These are phyloP conservation scores for Carex cristatella DNA, from an alignment of 176 grass and related monocot species.

Conservation along the genomic window DNA sequence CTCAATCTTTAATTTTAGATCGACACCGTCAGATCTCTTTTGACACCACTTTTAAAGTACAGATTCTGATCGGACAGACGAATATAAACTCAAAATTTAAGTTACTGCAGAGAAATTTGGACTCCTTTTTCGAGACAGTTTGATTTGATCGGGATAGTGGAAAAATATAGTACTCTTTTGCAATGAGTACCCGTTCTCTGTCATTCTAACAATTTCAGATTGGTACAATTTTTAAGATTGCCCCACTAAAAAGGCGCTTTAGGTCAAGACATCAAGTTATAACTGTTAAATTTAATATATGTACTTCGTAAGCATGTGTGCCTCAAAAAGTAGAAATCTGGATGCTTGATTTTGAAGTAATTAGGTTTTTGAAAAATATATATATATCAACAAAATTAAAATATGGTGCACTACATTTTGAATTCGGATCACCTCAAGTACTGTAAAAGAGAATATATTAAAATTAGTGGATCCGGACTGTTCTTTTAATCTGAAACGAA, in stretches of 20 bases:
- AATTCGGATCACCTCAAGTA: neutral
- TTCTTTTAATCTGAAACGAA: no score
- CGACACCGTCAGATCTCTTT: no score
- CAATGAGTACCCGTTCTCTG: neutral
- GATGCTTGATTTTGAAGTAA: constrained; percentile 17
- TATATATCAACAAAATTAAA: no score
- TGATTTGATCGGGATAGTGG: constrained; percentile 3
- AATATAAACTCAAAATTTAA: no score
- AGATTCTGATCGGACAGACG: no score
- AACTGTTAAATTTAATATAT: neutral
- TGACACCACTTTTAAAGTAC: no score
- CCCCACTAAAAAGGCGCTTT: neutral
- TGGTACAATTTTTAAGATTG: neutral
- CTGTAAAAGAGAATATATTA: no score
- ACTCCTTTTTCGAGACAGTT: neutral
- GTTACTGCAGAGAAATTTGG: no score
- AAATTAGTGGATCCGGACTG: no score
- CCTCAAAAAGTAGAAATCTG: neutral
- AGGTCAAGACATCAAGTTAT: neutral
- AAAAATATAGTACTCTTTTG: constrained; percentile 15
- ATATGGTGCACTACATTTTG: neutral
- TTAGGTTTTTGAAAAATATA: no score
- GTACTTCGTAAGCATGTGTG: constrained; percentile 13
- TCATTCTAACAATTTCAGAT: neutral
- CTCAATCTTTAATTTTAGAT: no score